These are phyloP conservation scores for Pichia norvegensis DNA, from an alignment of 1,139 yeast genomes.

Conservation along the genomic window DNA sequence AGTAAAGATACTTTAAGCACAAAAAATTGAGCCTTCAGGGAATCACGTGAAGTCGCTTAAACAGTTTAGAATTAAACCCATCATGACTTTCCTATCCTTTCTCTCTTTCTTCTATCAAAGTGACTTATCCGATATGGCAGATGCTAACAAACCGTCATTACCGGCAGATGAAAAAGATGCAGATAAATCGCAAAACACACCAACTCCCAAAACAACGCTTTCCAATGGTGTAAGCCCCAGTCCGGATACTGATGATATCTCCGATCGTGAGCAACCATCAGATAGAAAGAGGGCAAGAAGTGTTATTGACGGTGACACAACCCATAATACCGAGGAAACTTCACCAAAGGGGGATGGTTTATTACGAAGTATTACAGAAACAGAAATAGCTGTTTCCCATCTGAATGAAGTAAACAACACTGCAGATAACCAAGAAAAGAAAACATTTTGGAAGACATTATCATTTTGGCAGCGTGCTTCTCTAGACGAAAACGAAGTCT, in stretches of 20 bases:
- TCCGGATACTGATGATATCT: not conserved
- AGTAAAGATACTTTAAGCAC: no score
- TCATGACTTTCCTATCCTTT: constrained; percentile 2
- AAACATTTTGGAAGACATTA: constrained; percentile 8
- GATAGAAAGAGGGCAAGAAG: not conserved
- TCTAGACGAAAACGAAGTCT: not conserved
- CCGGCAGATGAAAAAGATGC: not conserved
- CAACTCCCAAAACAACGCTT: not conserved
- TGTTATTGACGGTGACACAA: not conserved
- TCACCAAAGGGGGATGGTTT: no score
- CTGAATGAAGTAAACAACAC: not conserved
- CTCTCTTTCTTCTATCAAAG: constrained; percentile 16
- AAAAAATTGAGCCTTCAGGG: not conserved
- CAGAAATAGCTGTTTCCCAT: not conserved
- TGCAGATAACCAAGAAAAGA: not conserved
- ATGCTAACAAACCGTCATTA: not conserved
- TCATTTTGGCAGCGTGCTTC: constrained; percentile 9
- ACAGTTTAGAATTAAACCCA: not conserved
- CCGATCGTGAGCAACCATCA: not conserved
- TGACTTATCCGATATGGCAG: not conserved
- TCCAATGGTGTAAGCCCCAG: not conserved
- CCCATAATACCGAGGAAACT: not conserved
- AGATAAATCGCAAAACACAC: not conserved
- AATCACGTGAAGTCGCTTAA: not conserved
- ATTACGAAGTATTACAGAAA: not conserved